Evolutionary conservation across 2,329 filamentous ascomycete genomes (phyloP), one percentile per base, ranked within the genome.

Genomic region (Aspergillus versicolor): DNA sequence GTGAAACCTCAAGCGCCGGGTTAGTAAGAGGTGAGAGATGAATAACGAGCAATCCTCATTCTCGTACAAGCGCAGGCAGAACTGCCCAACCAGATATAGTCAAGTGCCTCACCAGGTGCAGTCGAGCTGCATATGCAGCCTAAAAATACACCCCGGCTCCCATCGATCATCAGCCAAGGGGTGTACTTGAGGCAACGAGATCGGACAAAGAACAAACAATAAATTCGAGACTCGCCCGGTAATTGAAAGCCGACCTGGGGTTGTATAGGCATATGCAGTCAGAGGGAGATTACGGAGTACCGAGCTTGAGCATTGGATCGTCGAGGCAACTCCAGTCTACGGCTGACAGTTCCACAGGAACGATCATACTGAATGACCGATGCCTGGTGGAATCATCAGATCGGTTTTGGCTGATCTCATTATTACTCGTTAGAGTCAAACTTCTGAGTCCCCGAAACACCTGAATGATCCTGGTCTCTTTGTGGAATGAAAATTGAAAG

Each of bases 91-190:
- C 24, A 6, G 43, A 46, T 17, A 22, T 13, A 38, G 49, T 21
- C 37, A 57, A 49, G 55, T 55, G 52, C 50, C 38, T 55, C 52
- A 50, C 45, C 49, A 13, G 22, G 37, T 40, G 44, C 43, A 27
- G 37, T 22, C 37, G 15, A 30, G 43, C 51, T 30, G 27, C 27
- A 30, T 30, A 46, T 54, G 52, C 52, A 42, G 50, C 46, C 44
- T 50, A 54, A 54, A 54, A 54, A 54, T 54, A 54, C 21, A 32
- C 9, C 27, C 27, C 27, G 27, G 27, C 27, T 30, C 17, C 17
- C 15, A 43, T 17, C 44, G 7, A 27, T 21, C 24, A 8, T 15
- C 24, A 3, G 9, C 9, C 30, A 15, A n/a, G 34, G 5, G 34
- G 12, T n/a, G 44, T 9, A 30, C 11, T 30, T 30, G 27, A 30